These are phyloP conservation scores for Paraphaeosphaeria minitans DNA, from an alignment of 2,329 filamentous ascomycete genomes.

Conservation along the genomic window DNA sequence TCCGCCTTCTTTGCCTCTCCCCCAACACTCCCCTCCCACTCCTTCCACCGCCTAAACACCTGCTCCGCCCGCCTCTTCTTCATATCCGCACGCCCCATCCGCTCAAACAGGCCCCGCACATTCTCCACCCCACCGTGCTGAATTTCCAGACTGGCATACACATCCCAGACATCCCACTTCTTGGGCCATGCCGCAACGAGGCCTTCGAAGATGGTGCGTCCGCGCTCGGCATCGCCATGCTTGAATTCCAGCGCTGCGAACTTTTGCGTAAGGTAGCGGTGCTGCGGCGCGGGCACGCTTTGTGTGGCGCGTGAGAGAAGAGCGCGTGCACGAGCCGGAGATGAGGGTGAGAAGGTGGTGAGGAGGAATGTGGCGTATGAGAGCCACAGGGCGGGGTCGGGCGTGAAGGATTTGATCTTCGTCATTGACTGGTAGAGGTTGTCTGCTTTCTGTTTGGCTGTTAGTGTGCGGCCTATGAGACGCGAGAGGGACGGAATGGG, in stretches of 20 bases:
- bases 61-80: constrained; percentile 83
- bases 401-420: constrained; percentile 82
- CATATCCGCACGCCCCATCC: constrained; percentile 67
- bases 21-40: constrained; percentile 78
- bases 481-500: not conserved
- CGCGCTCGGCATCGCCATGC: constrained; percentile 86
- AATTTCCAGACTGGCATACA: constrained; percentile 82
- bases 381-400: constrained; percentile 80
- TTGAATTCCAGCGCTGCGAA: constrained; percentile 94
- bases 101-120: constrained; percentile 80
- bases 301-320: constrained; percentile 85
- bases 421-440: constrained; percentile 82
- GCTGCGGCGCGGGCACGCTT: constrained; percentile 71
- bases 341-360: constrained; percentile 70
- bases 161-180: constrained; percentile 90
- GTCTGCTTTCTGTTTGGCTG: constrained; percentile 73
- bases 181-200: constrained; percentile 84
- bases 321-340: constrained; percentile 75
- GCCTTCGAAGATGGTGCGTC: constrained; percentile 91
- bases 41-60: constrained; percentile 90
- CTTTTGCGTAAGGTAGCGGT: constrained; percentile 78
- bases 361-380: constrained; percentile 96
- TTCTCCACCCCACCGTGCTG: constrained; percentile 62
- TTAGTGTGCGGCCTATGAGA: constrained; percentile 24
- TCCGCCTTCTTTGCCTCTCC: constrained; percentile 73